Evolutionary conservation across 352 stramenopile genomes (phyloP), one percentile per base, ranked within the genome.

Genomic region (Phytophthora melonis): DNA sequence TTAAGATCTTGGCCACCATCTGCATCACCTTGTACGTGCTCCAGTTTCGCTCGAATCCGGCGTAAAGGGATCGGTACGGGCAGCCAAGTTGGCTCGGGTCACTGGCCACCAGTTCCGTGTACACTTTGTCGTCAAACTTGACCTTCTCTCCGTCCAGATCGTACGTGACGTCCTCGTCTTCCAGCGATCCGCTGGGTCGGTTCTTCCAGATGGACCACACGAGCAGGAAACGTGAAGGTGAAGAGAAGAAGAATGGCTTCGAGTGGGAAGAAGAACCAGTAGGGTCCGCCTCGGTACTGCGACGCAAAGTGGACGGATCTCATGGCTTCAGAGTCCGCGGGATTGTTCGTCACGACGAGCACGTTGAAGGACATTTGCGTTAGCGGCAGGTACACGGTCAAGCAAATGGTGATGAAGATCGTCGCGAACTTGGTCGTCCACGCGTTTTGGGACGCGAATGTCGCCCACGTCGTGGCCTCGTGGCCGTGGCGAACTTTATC

Each of bases 401-500:
- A 58, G 25, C 76, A 86, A 13, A 69, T 55, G 10, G 81, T 88
- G 36, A 86, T 76, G 5, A 86, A 65, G 30, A 68, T 73, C 7
- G 81, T 89, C 23, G 76, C 74, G 5, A 77, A 5, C 61, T 83
- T 82, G 32, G 80, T 21, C 16, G 47, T 21, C 18, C 68, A 55
- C 66, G 72, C 45, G 69, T 68, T 27, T 78, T 84, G 84, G 0
- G 57, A 52, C 3, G 77, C 76, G 0, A 87, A 25, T 5, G 64
- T 47, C 1, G 81, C 79, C 80, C 76, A 87, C 5, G 77, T 80
- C 1, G 59, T 67, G 2, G 72, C 81, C 67, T 88, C 81, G 27
- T 87, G 71, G 10, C 79, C 81, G 55, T 87, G 78, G 5, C 79
- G 77, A 5, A 91, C 74, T 64, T 87, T 77, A 32, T 88, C 83